Conservation (phyloP, 768 basidiomycete species). For the Leccinum arenicola region DNA sequence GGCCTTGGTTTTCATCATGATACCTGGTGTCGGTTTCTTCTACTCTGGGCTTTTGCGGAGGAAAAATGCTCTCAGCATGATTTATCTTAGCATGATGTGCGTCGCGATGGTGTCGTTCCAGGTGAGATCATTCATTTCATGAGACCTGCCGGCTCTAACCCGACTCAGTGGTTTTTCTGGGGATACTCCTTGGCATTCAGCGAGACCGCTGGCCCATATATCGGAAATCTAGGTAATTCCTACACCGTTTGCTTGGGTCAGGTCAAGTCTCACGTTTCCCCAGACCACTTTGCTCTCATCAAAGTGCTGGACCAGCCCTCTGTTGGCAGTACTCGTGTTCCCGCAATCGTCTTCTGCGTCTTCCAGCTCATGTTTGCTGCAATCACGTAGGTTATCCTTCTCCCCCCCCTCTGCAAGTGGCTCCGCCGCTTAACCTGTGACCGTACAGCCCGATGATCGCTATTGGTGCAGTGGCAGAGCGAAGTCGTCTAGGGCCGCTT, state of each 20-base stretch:
- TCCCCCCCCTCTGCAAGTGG: neutral
- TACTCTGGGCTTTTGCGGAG: conserved; percentile 89
- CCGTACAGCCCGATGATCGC: conserved; percentile 73
- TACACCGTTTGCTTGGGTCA: neutral
- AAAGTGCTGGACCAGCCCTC: conserved; percentile 75
- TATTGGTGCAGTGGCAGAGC: conserved; percentile 90
- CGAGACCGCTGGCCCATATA: conserved; percentile 68
- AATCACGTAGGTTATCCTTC: conserved; percentile 58
- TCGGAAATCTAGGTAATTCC: conserved; percentile 76
- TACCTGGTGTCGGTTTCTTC: conserved; percentile 83
- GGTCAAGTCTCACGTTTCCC: neutral
- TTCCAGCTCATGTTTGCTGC: conserved; percentile 92
- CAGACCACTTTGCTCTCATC: conserved; percentile 82
- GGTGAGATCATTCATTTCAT: conserved; percentile 55
- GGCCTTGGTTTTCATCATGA: conserved; percentile 84
- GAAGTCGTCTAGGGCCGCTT: conserved; percentile 78
- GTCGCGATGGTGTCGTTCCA: conserved; percentile 83
- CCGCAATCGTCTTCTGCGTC: conserved; percentile 73
- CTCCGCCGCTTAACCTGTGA: conserved; percentile 13
- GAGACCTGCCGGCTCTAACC: neutral
- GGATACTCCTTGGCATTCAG: conserved; percentile 92
- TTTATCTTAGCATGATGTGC: conserved; percentile 74
- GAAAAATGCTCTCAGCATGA: conserved; percentile 92
- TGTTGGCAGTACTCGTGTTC: conserved; percentile 67
- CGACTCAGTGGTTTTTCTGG: conserved; percentile 91